Percentiles rank a stretch among this genome's conserved stretches.
Evolutionary conservation across 2,329 filamentous ascomycete genomes (phyloP).

Genomic region (Nemania sp.): DNA sequence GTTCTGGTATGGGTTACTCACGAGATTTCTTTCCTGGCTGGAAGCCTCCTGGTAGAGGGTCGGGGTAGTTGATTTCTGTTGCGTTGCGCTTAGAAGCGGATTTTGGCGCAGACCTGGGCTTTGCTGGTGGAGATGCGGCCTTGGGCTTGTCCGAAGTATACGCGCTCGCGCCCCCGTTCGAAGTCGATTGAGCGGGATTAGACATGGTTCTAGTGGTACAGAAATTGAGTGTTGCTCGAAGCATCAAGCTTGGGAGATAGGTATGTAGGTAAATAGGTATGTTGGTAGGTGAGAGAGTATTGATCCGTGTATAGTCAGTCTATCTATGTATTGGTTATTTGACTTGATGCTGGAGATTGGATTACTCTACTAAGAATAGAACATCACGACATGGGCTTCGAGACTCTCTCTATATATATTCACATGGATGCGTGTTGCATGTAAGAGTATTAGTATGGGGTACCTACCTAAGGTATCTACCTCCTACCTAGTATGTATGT

Average conservation of each 20-base stretch:
- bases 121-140: conserved; percentile 3
- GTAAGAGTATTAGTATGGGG: no score
- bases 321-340: not conserved
- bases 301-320: not conserved
- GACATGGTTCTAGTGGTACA: conserved; percentile 20
- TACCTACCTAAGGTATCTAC: no score
- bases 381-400: not conserved
- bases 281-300: no score
- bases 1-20: conserved; percentile 13
- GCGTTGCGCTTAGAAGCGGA: conserved; percentile 30
- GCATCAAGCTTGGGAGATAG: conserved; percentile 6
- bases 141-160: conserved; percentile 26
- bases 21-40: conserved; percentile 46
- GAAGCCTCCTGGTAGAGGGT: conserved; percentile 47
- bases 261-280: not conserved
- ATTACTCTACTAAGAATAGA: conserved; percentile 1
- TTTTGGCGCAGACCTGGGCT: conserved; percentile 22
- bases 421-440: not conserved
- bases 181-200: conserved; percentile 11
- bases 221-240: conserved; percentile 14
- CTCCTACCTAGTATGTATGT: not conserved
- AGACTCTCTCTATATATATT: conserved; percentile 4
- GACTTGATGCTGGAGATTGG: not conserved
- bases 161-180: not conserved
- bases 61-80: conserved; percentile 46